Conservation (phyloP, 345 rosid genomes). For the Pugionium cornutum region DNA sequence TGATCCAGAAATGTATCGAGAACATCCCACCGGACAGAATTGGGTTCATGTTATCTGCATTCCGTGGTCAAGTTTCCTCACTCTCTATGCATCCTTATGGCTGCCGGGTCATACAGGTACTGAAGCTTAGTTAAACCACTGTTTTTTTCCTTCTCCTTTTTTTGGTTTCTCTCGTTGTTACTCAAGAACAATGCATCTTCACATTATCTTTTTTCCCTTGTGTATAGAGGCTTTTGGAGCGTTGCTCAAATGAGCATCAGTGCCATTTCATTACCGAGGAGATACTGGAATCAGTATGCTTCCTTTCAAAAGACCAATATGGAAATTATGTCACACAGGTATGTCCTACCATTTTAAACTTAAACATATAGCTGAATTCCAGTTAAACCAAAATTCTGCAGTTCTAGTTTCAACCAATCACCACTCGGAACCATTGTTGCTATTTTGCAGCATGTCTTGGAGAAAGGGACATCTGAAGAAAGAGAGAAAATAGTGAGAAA, state of each 20-base stretch:
- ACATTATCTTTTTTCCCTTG: constrained; percentile 19
- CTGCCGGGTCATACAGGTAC: constrained; percentile 81
- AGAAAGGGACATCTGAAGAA: constrained; percentile 57
- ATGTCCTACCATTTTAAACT: constrained; percentile 15
- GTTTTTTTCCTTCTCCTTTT: constrained; percentile 11
- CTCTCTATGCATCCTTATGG: constrained; percentile 86
- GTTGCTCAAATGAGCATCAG: constrained; percentile 54
- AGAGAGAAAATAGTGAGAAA: constrained; percentile 56
- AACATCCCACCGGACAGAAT: constrained; percentile 57
- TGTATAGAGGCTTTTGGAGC: constrained; percentile 66
- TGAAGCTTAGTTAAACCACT: not conserved
- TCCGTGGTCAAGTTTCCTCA: constrained; percentile 60
- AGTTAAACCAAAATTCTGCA: not conserved
- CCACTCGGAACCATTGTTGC: not conserved
- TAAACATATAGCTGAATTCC: not conserved
- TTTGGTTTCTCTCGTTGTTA: constrained; percentile 21
- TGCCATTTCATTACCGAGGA: constrained; percentile 61
- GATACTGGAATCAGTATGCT: constrained; percentile 56
- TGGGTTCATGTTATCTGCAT: constrained; percentile 59
- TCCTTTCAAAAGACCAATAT: constrained; percentile 74
- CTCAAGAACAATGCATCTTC: not conserved
- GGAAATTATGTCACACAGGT: constrained; percentile 82
- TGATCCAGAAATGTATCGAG: constrained; percentile 83
- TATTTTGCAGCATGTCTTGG: constrained; percentile 61
- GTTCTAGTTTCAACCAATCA: not conserved